A percentile compares a stretch with the other conserved stretches of the same genome.
Conservation (phyloP, 2,329 filamentous ascomycete species). For the Fusarium sterilihyphosum region DNA sequence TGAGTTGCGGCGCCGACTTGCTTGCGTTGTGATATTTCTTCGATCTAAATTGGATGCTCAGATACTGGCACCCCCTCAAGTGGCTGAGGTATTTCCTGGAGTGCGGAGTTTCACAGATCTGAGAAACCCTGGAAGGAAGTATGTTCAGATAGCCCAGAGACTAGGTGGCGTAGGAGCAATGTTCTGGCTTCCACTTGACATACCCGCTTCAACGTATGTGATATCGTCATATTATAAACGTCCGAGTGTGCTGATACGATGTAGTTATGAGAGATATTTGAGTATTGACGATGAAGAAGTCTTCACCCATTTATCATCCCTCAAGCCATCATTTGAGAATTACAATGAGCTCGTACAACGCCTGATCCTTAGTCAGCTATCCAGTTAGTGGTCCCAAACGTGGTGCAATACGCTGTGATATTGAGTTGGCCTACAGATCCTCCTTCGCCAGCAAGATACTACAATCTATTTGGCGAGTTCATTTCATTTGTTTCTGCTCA, state of each 20-base stretch:
- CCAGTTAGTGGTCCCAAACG: neutral
- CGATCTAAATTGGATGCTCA: constrained; percentile 35
- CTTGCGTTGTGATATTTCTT: constrained; percentile 42
- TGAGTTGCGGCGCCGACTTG: constrained; percentile 43
- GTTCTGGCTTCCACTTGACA: constrained; percentile 44
- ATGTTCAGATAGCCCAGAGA: constrained; percentile 45
- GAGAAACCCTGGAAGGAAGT: constrained; percentile 45
- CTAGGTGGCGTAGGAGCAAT: constrained; percentile 42
- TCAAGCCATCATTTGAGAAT: constrained; percentile 14
- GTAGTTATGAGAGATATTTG: constrained; percentile 47
- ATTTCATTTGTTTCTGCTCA: constrained; percentile 31
- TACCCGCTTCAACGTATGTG: constrained; percentile 46
- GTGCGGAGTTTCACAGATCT: constrained; percentile 32
- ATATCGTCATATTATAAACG: too few species aligned
- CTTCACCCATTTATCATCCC: constrained; percentile 36
- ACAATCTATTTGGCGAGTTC: constrained; percentile 39
- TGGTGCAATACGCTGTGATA: neutral
- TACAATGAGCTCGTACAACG: constrained; percentile 34
- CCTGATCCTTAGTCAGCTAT: constrained; percentile 26
- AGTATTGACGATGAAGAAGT: constrained; percentile 45
- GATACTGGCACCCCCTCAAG: constrained; percentile 17
- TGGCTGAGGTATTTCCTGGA: constrained; percentile 29
- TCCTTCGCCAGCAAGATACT: constrained; percentile 3
- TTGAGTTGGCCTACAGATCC: neutral
- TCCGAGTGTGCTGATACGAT: neutral